phyloP scores from a whole-genome alignment of 305 asterid species.

The Fraxinus angustifolia region DNA sequence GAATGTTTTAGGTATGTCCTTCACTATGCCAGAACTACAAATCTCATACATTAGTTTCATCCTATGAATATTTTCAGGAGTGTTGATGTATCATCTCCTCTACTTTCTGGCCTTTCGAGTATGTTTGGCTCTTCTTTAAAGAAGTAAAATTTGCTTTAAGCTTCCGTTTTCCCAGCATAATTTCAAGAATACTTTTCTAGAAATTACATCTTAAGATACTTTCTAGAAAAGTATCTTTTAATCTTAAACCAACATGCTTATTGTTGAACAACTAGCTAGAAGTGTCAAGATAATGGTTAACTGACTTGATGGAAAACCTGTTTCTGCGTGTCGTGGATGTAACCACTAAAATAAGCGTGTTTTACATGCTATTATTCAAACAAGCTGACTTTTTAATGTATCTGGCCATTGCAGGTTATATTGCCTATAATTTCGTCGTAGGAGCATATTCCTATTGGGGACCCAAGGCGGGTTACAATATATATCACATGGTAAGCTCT shows the following conservation, averaged over 20 bases:
- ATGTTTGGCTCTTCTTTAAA: neutral
- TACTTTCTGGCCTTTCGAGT: neutral
- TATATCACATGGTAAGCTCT: slow-evolving; percentile 81
- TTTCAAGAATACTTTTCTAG: neutral
- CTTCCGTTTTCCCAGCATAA: neutral
- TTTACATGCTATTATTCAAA: neutral
- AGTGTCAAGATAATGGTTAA: slow-evolving; percentile 10
- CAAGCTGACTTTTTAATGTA: slow-evolving; percentile 14
- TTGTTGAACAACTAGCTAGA: neutral
- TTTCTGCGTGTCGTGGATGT: neutral
- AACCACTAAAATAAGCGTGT: neutral
- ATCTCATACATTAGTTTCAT: neutral
- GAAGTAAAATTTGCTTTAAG: neutral
- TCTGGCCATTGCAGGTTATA: slow-evolving; percentile 63
- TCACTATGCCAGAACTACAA: slow-evolving; percentile 15
- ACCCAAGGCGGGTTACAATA: slow-evolving; percentile 92
- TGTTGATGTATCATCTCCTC: neutral
- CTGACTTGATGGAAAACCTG: neutral
- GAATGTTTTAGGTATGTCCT: slow-evolving; percentile 76
- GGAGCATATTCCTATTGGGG: slow-evolving; percentile 99
- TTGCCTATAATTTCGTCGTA: slow-evolving; percentile 86
- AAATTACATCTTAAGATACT: neutral
- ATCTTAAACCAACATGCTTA: neutral
- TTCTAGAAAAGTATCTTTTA: neutral
- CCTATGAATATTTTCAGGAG: neutral